Percentiles rank a stretch among this genome's conserved stretches.
Evolutionary conservation across 78 protist species (phyloP).

Genomic region (Pigoraptor vietnamica): DNA sequence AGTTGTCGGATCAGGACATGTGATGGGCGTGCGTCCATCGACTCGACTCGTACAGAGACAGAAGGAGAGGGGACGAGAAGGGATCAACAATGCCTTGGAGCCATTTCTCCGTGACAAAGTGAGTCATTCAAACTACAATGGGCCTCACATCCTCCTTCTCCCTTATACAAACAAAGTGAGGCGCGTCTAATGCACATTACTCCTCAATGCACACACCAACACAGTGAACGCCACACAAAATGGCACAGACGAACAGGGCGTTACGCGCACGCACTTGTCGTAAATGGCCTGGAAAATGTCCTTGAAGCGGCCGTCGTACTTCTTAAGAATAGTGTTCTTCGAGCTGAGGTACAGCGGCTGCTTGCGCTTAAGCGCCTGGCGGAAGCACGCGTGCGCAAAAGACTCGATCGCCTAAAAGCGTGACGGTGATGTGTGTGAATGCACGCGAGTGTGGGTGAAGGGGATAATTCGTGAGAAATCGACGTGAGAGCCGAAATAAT

Average conservation of each 20-base stretch:
- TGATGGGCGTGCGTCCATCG: too few species aligned
- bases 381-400: slow-evolving; percentile 70
- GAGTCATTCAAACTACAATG: too few species aligned
- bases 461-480: too few species aligned
- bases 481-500: too few species aligned
- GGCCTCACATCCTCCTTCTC: not conserved
- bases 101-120: too few species aligned
- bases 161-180: not conserved
- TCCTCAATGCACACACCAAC: not conserved
- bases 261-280: slow-evolving; percentile 3
- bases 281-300: slow-evolving; percentile 83
- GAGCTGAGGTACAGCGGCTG: slow-evolving; percentile 76
- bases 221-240: not conserved
- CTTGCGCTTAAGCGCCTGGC: slow-evolving; percentile 38
- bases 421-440: too few species aligned
- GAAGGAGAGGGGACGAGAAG: not conserved
- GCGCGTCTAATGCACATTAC: not conserved
- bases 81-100: too few species aligned
- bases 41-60: not conserved
- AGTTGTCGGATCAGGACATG: too few species aligned
- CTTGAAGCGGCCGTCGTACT: slow-evolving; percentile 87
- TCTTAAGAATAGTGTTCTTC: slow-evolving; percentile 90
- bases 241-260: not conserved
- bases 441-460: not conserved
- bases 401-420: slow-evolving; percentile 54